Base-by-base conservation (phyloP, 2,329 filamentous ascomycete genomes). In the Westerdykella ornata region DNA sequence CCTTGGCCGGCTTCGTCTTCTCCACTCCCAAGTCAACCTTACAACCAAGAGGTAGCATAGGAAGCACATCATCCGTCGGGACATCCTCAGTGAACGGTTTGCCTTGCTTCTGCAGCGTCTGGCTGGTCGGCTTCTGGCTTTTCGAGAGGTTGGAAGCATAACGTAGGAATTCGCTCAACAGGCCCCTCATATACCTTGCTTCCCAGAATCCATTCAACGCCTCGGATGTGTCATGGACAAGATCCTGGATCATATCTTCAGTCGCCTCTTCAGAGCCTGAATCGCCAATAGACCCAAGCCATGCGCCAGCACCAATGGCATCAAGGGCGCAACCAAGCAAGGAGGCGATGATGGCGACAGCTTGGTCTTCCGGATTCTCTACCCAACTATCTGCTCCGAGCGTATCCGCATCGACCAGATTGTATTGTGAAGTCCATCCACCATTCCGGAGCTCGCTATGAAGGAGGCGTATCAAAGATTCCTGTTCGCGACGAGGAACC, bases 291-390 rank as follows among this genome's bases (percentile, higher is more conserved):
- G 51, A 43, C 2, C 60, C 52, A 34, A 89, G 72, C 84, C 85
- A 89, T 15, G 85, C 85, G 40, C 80, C 79, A 8, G 82, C 75
- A 2, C 84, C 85, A 13, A 90, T 76, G 0, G 85, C 81, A 63
- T 90, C 85, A 33, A 90, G 73, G 46, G 84, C 85, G 54, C 81
- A 80, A 48, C 80, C 80, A 20, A 89, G 73, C 3, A 90, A 71
- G 49, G 82, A 80, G 13, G 83, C 78, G 47, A 90, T 82, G 31
- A 86, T 76, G 13, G 78, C 73, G 49, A 89, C 82, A 38, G 81
- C 79, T 37, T 78, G 78, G 53, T 88, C 81, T 15, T 82, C 78
- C 0, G 80, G 77, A 3, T 72, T 68, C 6, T 73, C 71, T 9
- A 18, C 37, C 22, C 22, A 7, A 8, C 2, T 26, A n/a, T n/a